phyloP scores from a whole-genome alignment of 1,284 basidiomycete species.

The Phaffia rhodozyma region DNA sequence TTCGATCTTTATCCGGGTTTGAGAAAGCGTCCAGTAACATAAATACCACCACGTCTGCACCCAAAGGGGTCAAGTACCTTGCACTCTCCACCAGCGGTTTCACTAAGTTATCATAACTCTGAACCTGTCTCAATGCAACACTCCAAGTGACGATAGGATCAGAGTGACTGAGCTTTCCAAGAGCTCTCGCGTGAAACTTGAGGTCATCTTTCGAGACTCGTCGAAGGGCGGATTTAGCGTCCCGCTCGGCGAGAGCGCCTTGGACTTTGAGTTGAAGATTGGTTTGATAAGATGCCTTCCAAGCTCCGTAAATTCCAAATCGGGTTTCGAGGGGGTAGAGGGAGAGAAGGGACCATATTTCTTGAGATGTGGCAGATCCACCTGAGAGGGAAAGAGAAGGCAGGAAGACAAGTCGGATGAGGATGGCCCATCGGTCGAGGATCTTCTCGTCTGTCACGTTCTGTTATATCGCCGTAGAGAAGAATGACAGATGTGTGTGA shows the following conservation, averaged over 20 bases:
- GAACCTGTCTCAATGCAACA: conserved; percentile 83
- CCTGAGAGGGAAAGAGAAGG: conserved; percentile 76
- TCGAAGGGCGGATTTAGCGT: conserved; percentile 38
- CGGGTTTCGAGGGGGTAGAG: conserved; percentile 66
- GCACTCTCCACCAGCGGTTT: conserved; percentile 81
- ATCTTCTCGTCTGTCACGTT: conserved; percentile 13
- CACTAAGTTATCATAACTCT: conserved; percentile 92
- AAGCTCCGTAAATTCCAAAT: conserved; percentile 89
- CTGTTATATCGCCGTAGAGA: conserved; percentile 6
- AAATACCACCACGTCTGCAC: conserved; percentile 86
- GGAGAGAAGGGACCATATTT: conserved; percentile 74
- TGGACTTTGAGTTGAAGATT: conserved; percentile 34
- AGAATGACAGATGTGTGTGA: neutral
- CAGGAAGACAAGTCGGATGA: conserved; percentile 68
- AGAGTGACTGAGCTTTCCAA: conserved; percentile 89
- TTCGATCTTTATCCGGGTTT: conserved; percentile 67
- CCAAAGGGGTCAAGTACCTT: conserved; percentile 78
- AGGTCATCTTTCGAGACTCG: conserved; percentile 32
- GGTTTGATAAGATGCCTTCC: conserved; percentile 54
- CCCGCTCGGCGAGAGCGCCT: conserved; percentile 35
- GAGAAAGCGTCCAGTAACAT: conserved; percentile 78
- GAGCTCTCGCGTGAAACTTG: conserved; percentile 49
- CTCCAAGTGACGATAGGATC: conserved; percentile 88
- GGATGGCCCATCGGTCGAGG: conserved; percentile 53
- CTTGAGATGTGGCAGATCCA: conserved; percentile 72